Evolutionary conservation across 1,284 basidiomycete genomes (phyloP).

Genomic region (Exobasidium cylindrosporum): DNA sequence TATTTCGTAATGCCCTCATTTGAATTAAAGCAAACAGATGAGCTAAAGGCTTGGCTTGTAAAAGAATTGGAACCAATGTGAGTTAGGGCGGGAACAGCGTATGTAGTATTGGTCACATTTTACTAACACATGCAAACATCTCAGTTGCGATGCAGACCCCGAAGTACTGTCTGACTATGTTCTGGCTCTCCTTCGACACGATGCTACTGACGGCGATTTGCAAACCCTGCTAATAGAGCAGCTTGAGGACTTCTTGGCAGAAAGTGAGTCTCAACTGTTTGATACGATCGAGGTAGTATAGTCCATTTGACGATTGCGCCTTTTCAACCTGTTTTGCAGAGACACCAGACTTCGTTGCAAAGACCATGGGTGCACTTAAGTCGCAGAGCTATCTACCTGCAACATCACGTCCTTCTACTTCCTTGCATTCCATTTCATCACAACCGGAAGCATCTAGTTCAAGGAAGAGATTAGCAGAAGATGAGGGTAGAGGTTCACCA

Average conservation of each 20-base stretch:
- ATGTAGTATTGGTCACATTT: neutral
- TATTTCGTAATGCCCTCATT: slow-evolving; percentile 16
- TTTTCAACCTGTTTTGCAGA: slow-evolving; percentile 64
- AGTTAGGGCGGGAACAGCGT: slow-evolving; percentile 22
- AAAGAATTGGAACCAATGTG: slow-evolving; percentile 44
- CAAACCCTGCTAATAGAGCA: slow-evolving; percentile 72
- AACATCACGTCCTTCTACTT: neutral
- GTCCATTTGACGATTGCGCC: slow-evolving; percentile 75
- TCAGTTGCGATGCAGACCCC: slow-evolving; percentile 94
- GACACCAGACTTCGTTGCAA: slow-evolving; percentile 8
- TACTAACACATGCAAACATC: slow-evolving; percentile 19
- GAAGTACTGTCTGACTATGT: slow-evolving; percentile 90
- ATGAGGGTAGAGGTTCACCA: slow-evolving; percentile 19
- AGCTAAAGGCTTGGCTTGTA: slow-evolving; percentile 47
- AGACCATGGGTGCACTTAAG: slow-evolving; percentile 3
- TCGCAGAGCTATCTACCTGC: slow-evolving; percentile 3
- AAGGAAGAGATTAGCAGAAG: slow-evolving; percentile 33
- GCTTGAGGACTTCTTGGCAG: slow-evolving; percentile 86
- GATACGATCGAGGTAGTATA: slow-evolving; percentile 63
- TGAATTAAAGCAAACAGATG: slow-evolving; percentile 34
- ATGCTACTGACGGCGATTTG: slow-evolving; percentile 77
- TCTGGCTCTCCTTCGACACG: slow-evolving; percentile 87
- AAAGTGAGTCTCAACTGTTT: slow-evolving; percentile 62
- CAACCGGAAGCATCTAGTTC: neutral
- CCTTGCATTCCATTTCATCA: neutral